A percentile compares a stretch with the other conserved stretches of the same genome.
Evolutionary conservation across 2,329 filamentous ascomycete species (phyloP).

Genomic region (Fusarium xyrophilum): DNA sequence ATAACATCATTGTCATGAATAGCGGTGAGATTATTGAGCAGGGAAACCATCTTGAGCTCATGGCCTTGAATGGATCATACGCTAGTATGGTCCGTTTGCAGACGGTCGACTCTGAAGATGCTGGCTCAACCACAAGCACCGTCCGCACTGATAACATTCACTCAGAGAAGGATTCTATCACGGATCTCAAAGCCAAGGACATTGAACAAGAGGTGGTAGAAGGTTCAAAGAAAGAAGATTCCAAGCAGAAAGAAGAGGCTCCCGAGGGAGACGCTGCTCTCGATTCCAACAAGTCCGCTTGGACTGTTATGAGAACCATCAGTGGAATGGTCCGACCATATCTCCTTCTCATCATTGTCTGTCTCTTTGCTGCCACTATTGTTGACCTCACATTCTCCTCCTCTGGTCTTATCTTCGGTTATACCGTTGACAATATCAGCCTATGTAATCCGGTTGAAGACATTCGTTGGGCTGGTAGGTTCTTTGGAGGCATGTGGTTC

Average conservation of each 20-base stretch:
- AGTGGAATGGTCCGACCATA: slow-evolving; percentile 50
- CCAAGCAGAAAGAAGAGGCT: slow-evolving; percentile 43
- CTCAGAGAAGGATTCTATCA: slow-evolving; percentile 50
- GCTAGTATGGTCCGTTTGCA: slow-evolving; percentile 58
- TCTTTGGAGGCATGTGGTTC: slow-evolving; percentile 65
- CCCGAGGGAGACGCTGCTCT: slow-evolving; percentile 47
- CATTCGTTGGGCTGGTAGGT: slow-evolving; percentile 50
- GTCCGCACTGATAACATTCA: slow-evolving; percentile 52
- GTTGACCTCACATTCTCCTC: slow-evolving; percentile 62
- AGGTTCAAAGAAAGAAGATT: slow-evolving; percentile 44
- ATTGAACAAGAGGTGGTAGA: slow-evolving; percentile 51
- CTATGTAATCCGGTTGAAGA: slow-evolving; percentile 52
- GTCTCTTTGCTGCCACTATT: slow-evolving; percentile 55
- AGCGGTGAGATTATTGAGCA: slow-evolving; percentile 67
- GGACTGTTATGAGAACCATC: slow-evolving; percentile 50
- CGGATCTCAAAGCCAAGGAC: slow-evolving; percentile 40
- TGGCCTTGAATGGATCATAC: slow-evolving; percentile 60
- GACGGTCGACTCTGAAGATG: slow-evolving; percentile 45
- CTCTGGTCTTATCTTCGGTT: slow-evolving; percentile 60
- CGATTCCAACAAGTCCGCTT: slow-evolving; percentile 50
- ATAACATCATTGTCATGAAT: slow-evolving; percentile 71
- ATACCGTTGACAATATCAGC: slow-evolving; percentile 54
- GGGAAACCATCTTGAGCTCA: slow-evolving; percentile 67
- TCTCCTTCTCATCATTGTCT: slow-evolving; percentile 49
- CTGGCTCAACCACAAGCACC: slow-evolving; percentile 44